Conservation (phyloP, 345 rosid genomes). For the Odontarrhena argentea region DNA sequence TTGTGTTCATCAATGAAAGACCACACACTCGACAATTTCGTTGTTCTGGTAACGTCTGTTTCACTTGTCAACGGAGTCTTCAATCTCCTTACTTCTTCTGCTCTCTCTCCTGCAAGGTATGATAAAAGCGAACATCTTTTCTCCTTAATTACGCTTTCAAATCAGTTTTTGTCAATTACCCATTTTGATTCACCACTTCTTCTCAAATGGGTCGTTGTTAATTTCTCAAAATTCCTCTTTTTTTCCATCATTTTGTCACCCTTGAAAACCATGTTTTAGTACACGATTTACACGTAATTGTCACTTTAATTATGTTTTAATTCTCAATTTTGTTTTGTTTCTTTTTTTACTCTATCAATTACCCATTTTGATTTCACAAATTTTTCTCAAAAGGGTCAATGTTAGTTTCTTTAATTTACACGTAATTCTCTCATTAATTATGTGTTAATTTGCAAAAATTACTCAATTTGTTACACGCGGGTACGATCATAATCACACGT, state of each 20-base stretch:
- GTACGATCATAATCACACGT: slow-evolving; percentile 23
- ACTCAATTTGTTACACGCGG: slow-evolving; percentile 16
- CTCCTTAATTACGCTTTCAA: slow-evolving; percentile 5
- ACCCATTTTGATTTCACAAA: background rate
- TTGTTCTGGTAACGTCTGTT: slow-evolving; percentile 68
- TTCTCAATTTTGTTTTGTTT: background rate
- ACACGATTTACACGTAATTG: too few species aligned
- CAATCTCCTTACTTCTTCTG: slow-evolving; percentile 75
- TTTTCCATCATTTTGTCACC: too few species aligned
- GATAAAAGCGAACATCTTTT: slow-evolving; percentile 5
- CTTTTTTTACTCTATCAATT: background rate
- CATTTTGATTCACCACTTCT: background rate
- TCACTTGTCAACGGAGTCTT: slow-evolving; percentile 69
- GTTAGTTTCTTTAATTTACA: background rate
- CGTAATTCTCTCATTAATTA: background rate
- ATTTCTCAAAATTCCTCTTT: background rate
- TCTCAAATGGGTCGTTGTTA: slow-evolving; percentile 22
- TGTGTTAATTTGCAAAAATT: background rate
- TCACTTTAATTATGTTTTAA: background rate
- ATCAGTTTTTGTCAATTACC: slow-evolving; percentile 3
- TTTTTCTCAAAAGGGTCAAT: slow-evolving; percentile 14
- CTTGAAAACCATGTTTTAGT: too few species aligned
- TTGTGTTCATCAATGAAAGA: slow-evolving; percentile 79
- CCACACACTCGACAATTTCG: slow-evolving; percentile 66
- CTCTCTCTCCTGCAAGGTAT: slow-evolving; percentile 90